Evolutionary conservation across 495 filamentous ascomycete species (phyloP), one percentile per base, ranked within the genome.

Genomic region (Penicillium macrosclerotiorum): DNA sequence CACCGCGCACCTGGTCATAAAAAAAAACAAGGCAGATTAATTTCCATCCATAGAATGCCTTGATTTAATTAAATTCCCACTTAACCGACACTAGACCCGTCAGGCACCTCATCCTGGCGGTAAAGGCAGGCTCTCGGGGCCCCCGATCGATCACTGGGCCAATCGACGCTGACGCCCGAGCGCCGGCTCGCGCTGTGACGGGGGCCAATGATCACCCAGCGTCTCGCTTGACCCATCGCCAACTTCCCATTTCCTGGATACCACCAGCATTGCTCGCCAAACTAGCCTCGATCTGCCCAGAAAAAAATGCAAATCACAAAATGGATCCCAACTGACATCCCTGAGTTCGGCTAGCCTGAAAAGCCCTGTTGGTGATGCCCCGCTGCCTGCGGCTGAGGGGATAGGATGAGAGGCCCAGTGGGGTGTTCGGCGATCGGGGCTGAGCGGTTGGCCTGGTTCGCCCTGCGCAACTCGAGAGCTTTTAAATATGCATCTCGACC

Each of bases 91-190:
- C 17, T 37, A 11, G 37, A 19, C 18, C n/a, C 14, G 12, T 9
- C 34, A 26, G 37, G 37, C 14, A 42, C 26, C 26, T n/a, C n/a
- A n/a, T n/a, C n/a, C n/a, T n/a, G n/a, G n/a, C n/a, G n/a, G n/a
- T n/a, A n/a, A n/a, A n/a, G n/a, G n/a, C n/a, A n/a, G n/a, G 26
- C 8, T 31, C 22, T 42, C 54, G 50, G 51, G 31, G 20, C 26
- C 50, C 24, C 54, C 51, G 42, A 52, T 24, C 23, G 49, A 56
- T 53, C 45, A 48, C 33, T 30, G 38, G 36, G 34, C 16, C 45
- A 18, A 38, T 46, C 43, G 33, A 46, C 43, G 43, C 34, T 16
- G 13, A 26, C 25, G 43, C 25, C 35, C 34, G 25, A 25, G 41
- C 41, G 17, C 20, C 29, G 3, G 9, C 14, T 14, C 11, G 29